phyloP scores from a whole-genome alignment of 805 yeast genomes.

The Tetrapisispora namnaoensis region DNA sequence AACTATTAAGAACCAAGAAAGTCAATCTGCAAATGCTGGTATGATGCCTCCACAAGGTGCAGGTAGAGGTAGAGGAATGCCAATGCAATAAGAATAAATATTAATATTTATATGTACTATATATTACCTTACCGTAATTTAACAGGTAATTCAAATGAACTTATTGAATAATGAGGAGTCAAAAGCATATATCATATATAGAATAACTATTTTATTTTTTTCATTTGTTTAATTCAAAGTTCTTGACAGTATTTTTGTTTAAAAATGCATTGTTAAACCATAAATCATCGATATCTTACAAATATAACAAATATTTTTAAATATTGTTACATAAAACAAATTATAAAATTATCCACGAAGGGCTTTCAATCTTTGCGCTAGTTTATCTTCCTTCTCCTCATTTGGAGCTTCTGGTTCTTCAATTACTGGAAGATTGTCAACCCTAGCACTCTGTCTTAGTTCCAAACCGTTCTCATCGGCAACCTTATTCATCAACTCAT shows the following conservation, averaged over 20 bases:
- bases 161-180: not conserved
- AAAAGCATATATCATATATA: not conserved
- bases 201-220: too few relatives aligned
- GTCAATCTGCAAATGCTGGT: conserved; percentile 42
- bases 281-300: not conserved
- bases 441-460: conserved; percentile 66
- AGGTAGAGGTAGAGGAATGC: conserved; percentile 70
- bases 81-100: conserved; percentile 7
- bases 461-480: conserved; percentile 98
- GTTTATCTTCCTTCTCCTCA: conserved; percentile 74
- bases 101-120: conserved; percentile 4
- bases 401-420: conserved; percentile 39
- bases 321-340: not conserved
- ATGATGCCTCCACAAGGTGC: conserved; percentile 46
- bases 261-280: not conserved
- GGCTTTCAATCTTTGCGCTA: conserved; percentile 85
- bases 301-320: not conserved
- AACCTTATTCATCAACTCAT: conserved; percentile 76
- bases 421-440: conserved; percentile 43
- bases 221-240: too few relatives aligned
- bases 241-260: not conserved
- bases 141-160: not conserved
- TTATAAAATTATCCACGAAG: conserved; percentile 39
- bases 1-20: conserved; percentile 69
- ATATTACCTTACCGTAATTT: conserved; percentile 1